These are phyloP conservation scores for Gynostemma pentaphyllum DNA, from an alignment of 306 rosid genomes.

Conservation along the genomic window DNA sequence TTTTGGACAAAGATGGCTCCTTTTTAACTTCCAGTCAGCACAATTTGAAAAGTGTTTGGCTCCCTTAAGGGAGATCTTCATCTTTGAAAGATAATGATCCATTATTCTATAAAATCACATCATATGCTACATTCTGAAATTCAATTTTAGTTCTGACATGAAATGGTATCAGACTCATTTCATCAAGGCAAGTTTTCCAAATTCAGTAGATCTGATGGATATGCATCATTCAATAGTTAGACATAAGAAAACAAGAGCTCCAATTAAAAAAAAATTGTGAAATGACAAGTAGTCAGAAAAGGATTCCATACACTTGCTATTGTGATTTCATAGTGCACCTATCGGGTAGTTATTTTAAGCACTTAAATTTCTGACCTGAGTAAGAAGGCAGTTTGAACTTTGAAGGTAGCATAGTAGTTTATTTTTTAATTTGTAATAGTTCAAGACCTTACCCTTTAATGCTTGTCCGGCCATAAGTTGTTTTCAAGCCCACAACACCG, in stretches of 20 bases:
- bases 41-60: not conserved
- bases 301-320: not conserved
- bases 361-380: not conserved
- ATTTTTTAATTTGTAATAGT: not conserved
- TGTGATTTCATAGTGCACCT: not conserved
- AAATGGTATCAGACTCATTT: not conserved
- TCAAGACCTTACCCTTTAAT: conserved; percentile 61
- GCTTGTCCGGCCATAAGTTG: conserved; percentile 68
- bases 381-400: not conserved
- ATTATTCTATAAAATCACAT: not conserved
- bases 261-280: not conserved
- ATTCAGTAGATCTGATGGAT: not conserved
- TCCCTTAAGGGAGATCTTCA: not conserved
- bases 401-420: not conserved
- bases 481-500: conserved; percentile 87
- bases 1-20: not conserved
- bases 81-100: not conserved
- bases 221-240: not conserved
- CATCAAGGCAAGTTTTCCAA: not conserved
- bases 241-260: not conserved
- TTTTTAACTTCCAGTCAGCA: not conserved
- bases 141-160: not conserved
- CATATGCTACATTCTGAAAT: not conserved
- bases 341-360: not conserved
- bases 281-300: not conserved